phyloP scores from a whole-genome alignment of 2,329 filamentous ascomycete species.

The Sphaerostilbella broomeana region DNA sequence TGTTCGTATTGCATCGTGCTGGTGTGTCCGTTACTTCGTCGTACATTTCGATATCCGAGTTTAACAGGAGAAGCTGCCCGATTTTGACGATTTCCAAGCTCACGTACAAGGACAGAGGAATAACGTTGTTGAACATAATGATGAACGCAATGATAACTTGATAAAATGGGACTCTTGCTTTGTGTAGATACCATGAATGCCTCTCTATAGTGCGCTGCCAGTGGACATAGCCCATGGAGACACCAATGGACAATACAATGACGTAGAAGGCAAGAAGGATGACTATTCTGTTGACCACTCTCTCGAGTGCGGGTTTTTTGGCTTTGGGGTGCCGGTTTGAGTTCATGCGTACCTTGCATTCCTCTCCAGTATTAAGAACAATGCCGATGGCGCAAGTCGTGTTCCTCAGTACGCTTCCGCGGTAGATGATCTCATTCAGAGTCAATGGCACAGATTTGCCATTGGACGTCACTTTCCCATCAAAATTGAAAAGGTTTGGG shows the following conservation, averaged over 20 bases:
- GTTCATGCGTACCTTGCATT: slow-evolving; percentile 91
- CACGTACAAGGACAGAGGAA: slow-evolving; percentile 85
- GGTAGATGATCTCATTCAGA: slow-evolving; percentile 75
- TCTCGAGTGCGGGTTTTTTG: slow-evolving; percentile 73
- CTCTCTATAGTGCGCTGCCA: slow-evolving; percentile 65
- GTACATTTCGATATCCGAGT: slow-evolving; percentile 83
- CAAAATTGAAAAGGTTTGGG: slow-evolving; percentile 68
- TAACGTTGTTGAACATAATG: slow-evolving; percentile 96
- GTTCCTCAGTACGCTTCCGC: slow-evolving; percentile 79
- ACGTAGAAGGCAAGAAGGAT: slow-evolving; percentile 76
- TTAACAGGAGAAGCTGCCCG: slow-evolving; percentile 69
- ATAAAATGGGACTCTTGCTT: slow-evolving; percentile 66
- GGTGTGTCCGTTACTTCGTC: slow-evolving; percentile 78
- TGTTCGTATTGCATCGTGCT: slow-evolving; percentile 84
- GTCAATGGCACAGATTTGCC: slow-evolving; percentile 63
- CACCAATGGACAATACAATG: slow-evolving; percentile 68
- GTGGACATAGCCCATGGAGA: slow-evolving; percentile 72
- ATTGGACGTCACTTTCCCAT: slow-evolving; percentile 57
- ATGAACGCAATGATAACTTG: slow-evolving; percentile 84
- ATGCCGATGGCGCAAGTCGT: slow-evolving; percentile 66
- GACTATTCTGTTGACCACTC: slow-evolving; percentile 73
- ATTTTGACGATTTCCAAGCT: slow-evolving; percentile 84
- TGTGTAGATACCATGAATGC: slow-evolving; percentile 67
- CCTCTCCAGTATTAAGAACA: slow-evolving; percentile 83
- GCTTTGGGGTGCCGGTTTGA: slow-evolving; percentile 81